Conservation (phyloP, 2,329 filamentous ascomycete genomes). For the Pseudogymnoascus sp. region DNA sequence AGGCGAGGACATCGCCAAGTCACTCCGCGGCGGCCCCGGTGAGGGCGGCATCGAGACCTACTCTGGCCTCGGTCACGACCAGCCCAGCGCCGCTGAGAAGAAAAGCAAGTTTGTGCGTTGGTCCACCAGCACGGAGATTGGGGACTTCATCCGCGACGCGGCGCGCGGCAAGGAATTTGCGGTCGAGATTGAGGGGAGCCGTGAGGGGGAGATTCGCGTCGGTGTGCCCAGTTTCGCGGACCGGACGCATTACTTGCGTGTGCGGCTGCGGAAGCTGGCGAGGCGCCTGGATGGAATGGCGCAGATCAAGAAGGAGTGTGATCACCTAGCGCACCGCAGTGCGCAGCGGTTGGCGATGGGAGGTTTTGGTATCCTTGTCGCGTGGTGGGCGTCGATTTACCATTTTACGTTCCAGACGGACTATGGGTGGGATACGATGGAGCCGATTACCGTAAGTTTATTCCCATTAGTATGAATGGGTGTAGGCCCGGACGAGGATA, state of each 20-base stretch:
- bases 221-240: constrained; percentile 82
- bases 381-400: constrained; percentile 75
- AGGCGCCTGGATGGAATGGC: constrained; percentile 59
- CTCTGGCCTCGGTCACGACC: constrained; percentile 59
- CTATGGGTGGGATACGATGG: constrained; percentile 83
- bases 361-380: constrained; percentile 63
- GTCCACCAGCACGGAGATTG: constrained; percentile 82
- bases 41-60: constrained; percentile 60
- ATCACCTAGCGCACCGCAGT: constrained; percentile 63
- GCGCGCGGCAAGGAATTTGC: constrained; percentile 77
- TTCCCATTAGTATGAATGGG: background rate
- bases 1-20: constrained; percentile 34
- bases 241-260: constrained; percentile 79
- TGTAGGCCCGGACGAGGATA: background rate
- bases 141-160: constrained; percentile 88
- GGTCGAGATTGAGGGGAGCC: constrained; percentile 67
- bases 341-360: constrained; percentile 73
- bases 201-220: constrained; percentile 57
- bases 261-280: constrained; percentile 64
- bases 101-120: constrained; percentile 70
- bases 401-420: constrained; percentile 63
- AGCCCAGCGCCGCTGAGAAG: constrained; percentile 31
- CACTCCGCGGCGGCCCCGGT: constrained; percentile 38
- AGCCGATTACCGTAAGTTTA: constrained; percentile 59
- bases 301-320: constrained; percentile 72